These are phyloP conservation scores for Coemansia sp. DNA, from an alignment of 192 early-diverging fungal species.

Conservation along the genomic window DNA sequence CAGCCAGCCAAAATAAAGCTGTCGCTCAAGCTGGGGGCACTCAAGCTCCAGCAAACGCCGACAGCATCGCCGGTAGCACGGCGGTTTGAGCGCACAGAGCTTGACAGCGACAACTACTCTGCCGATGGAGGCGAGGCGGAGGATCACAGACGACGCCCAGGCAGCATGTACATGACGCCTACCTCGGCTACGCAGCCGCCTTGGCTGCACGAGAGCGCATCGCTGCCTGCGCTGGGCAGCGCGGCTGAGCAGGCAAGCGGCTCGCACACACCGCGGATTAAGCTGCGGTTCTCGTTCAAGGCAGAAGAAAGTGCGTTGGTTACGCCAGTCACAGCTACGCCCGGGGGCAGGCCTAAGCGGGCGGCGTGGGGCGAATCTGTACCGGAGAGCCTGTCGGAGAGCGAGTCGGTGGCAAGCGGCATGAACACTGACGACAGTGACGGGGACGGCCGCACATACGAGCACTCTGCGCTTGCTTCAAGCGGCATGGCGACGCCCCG, in stretches of 20 bases:
- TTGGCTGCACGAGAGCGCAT: slow-evolving; percentile 4
- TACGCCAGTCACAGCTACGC: slow-evolving; percentile 2
- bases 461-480: slow-evolving; percentile 12
- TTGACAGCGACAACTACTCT: slow-evolving; percentile 1
- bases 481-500: background rate
- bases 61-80: background rate
- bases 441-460: slow-evolving; percentile 21
- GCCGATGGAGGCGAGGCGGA: background rate
- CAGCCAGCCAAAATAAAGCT: slow-evolving; percentile 54
- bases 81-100: slow-evolving; percentile 7
- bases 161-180: background rate
- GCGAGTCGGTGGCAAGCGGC: slow-evolving; percentile 24
- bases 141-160: background rate
- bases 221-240: background rate
- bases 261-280: slow-evolving; percentile 32
- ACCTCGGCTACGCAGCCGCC: background rate
- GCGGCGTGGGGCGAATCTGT: slow-evolving; percentile 11
- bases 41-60: slow-evolving; percentile 6
- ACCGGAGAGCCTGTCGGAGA: slow-evolving; percentile 16
- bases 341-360: slow-evolving; percentile 7
- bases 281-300: slow-evolving; percentile 46
- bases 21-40: slow-evolving; percentile 43
- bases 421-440: slow-evolving; percentile 41
- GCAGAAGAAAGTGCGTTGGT: background rate
- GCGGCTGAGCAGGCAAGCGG: background rate